Base-by-base conservation (phyloP, 202 grass and related monocot genomes). In the Digitaria exilis region DNA sequence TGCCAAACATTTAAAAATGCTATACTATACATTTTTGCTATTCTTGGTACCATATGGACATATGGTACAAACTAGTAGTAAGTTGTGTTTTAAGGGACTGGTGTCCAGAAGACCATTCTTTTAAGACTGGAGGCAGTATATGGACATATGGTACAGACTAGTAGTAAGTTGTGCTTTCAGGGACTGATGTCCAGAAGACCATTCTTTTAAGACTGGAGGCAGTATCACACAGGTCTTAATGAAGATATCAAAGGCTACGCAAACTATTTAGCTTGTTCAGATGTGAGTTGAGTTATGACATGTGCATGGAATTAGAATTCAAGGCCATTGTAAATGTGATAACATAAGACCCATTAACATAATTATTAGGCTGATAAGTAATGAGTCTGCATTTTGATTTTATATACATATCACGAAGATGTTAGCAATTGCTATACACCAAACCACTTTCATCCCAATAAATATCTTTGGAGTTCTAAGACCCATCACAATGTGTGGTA, bases 371-470 rank as follows among this genome's bases (percentile, higher is more conserved):
- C 45, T 54, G 28, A 28, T 7, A 46, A 75, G 31, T 7, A 4
- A 22, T 75, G 24, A 51, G 71, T 22, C 65, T 17, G 57, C 49
- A 15, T 52, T 35, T 76, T 19, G 42, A 54, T 80, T 46, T n/a
- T 5, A 82, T 24, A 49, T 26, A 73, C 55, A 51, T 51, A 59
- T 9, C 1, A 22, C 4, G 16, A 52, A 55, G 22, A 32, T 34
- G 11, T 42, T 80, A 56, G 28, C 21, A 65, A 29, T 63, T 71
- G 44, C 16, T 70, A 69, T 80, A 26, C 29, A 29, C 6, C 42
- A 89, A 76, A 80, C 52, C 37, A 44, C 49, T 70, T 80, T 59
- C 76, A 89, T 46, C 62, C 22, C 55, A 61, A 29, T 28, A 65
- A 34, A 66, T 68, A 25, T 50, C 14, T 50, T 42, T 16, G n/a